A percentile compares a stretch with the other conserved stretches of the same genome.
phyloP scores from a whole-genome alignment of 345 rosid genomes.

The Diplotaxis tenuifolia region DNA sequence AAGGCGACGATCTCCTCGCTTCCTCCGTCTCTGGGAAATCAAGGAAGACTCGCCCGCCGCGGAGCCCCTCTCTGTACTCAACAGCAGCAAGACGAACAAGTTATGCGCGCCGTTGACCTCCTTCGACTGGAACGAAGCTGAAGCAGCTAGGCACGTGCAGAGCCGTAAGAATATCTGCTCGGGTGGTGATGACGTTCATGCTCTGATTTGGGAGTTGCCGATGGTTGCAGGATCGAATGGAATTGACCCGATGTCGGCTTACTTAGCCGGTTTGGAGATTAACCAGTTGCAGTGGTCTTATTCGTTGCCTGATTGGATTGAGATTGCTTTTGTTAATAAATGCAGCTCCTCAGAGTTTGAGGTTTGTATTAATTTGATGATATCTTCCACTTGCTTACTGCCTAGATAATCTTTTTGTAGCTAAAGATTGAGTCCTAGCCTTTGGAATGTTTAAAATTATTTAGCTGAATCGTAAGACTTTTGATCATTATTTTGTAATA shows the following conservation, averaged over 20 bases:
- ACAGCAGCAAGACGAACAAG: constrained; percentile 70
- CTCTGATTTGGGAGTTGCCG: constrained; percentile 91
- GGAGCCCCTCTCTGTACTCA: constrained; percentile 56
- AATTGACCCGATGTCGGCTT: constrained; percentile 87
- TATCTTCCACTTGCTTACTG: no score
- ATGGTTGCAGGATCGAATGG: constrained; percentile 92
- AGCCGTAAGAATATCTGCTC: constrained; percentile 79
- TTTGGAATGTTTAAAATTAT: no score
- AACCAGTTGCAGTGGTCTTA: constrained; percentile 95
- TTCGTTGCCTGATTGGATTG: constrained; percentile 87
- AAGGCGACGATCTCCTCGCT: constrained; percentile 59
- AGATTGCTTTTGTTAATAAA: constrained; percentile 73
- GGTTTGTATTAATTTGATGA: neutral
- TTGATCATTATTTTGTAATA: no score
- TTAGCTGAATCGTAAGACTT: no score
- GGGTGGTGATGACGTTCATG: constrained; percentile 80
- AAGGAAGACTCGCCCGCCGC: constrained; percentile 38
- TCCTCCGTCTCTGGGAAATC: constrained; percentile 72
- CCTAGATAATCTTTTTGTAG: no score
- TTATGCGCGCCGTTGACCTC: constrained; percentile 86
- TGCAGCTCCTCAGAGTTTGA: constrained; percentile 94
- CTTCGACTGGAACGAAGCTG: constrained; percentile 97
- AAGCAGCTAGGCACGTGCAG: constrained; percentile 79
- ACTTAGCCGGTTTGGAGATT: constrained; percentile 75
- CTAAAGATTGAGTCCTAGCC: no score